Evolutionary conservation across 495 filamentous ascomycete species (phyloP), one percentile per base, ranked within the genome.

Genomic region (Saxispiralis lemnorum): DNA sequence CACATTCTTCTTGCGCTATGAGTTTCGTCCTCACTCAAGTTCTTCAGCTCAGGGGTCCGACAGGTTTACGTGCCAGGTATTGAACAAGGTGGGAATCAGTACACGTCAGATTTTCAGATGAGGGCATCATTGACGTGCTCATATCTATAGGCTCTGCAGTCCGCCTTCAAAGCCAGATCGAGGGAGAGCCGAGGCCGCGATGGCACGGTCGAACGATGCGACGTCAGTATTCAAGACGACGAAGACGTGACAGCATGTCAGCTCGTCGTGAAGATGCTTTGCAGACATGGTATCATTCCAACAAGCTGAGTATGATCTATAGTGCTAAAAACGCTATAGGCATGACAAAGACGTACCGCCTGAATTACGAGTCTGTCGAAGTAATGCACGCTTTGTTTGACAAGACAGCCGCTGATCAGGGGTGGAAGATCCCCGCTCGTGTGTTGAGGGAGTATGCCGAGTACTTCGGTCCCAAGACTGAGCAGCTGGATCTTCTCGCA

Each of bases 371-470:
- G 56, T 69, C 79, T 15, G 73, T 73, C 24, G 70, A 79, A 13
- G 72, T 86, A 11, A 80, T 86, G 57, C 83, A 93, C 58, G 92
- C 88, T 13, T 69, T 88, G 28, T 96, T 97, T 56, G 77, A 93
- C 56, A 73, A 66, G 30, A 67, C 67, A 10, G 65, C 63, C 31
- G 77, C 82, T 4, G 68, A 60, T 1, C 93, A 92, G 51, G 66
- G 69, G 33, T 97, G 89, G 87, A 69, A 64, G 18, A 82, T 92
- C 18, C 70, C 77, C 36, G 76, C 86, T 4, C 70, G 69, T 28
- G 75, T 81, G 3, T 60, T 96, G 20, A 76, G 75, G 53, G 83
- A 92, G 52, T 78, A 93, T 41, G 79, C 84, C 51, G 86, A 93
- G 34, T 84, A 95, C 58, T 97, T 96, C 58, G 84, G 81, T 5